These are phyloP conservation scores for Cadophora sp. DNA, from an alignment of 2,329 filamentous ascomycete species.

Conservation along the genomic window DNA sequence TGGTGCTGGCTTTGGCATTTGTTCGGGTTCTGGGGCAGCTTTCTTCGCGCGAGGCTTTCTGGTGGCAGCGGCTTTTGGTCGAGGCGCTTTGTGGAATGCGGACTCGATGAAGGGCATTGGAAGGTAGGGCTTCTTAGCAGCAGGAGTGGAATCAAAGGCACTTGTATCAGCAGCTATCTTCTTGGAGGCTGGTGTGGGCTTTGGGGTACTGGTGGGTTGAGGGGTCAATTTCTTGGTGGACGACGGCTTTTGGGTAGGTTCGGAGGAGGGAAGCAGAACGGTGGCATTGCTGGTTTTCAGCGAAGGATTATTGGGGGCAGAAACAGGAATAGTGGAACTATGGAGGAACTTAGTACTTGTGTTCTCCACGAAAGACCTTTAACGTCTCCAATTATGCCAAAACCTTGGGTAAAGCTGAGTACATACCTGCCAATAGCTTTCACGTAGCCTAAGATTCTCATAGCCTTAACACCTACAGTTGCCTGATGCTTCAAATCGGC, in stretches of 20 bases:
- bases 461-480: not conserved
- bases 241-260: not conserved
- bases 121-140: not conserved
- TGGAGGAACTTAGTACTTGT: not conserved
- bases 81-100: slow-evolving; percentile 6
- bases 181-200: not conserved
- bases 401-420: too few species aligned
- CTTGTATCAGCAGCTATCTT: not conserved
- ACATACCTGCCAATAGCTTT: not conserved
- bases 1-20: not conserved
- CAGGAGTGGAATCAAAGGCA: not conserved
- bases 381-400: too few species aligned
- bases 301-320: not conserved
- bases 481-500: not conserved
- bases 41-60: not conserved
- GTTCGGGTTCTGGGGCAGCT: not conserved
- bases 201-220: not conserved
- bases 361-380: too few species aligned
- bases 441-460: not conserved
- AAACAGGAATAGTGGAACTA: not conserved
- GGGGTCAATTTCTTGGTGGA: not conserved
- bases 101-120: slow-evolving; percentile 1
- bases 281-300: not conserved
- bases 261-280: not conserved
- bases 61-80: not conserved